These are phyloP conservation scores for Mimosa pudica DNA, from an alignment of 306 rosid species.

Conservation along the genomic window DNA sequence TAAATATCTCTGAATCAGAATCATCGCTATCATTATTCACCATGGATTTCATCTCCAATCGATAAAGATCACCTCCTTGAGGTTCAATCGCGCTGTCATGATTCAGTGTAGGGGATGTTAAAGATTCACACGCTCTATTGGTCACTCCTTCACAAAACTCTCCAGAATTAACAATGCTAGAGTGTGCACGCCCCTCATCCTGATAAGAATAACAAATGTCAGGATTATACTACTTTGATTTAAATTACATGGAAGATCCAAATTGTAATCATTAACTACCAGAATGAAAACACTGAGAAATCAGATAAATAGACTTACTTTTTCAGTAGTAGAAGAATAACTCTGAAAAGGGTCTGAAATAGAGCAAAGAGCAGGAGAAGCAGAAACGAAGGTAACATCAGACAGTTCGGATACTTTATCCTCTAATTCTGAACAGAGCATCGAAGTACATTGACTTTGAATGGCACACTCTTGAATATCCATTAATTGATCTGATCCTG, in stretches of 20 bases:
- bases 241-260: conserved; percentile 25
- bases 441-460: conserved; percentile 36
- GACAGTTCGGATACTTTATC: conserved; percentile 45
- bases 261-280: background rate
- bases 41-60: conserved; percentile 41
- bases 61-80: conserved; percentile 40
- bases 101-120: conserved; percentile 45
- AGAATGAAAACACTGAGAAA: conserved; percentile 14
- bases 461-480: conserved; percentile 47
- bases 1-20: conserved; percentile 81
- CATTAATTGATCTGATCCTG: conserved; percentile 43
- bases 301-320: conserved; percentile 53
- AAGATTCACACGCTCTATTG: conserved; percentile 46
- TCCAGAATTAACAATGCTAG: conserved; percentile 42
- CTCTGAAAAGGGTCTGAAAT: conserved; percentile 51
- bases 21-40: conserved; percentile 65
- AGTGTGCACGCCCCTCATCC: conserved; percentile 52
- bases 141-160: conserved; percentile 43
- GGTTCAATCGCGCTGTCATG: conserved; percentile 44
- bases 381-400: conserved; percentile 57
- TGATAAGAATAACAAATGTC: conserved; percentile 32
- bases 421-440: conserved; percentile 32
- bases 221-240: conserved; percentile 15
- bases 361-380: conserved; percentile 59
- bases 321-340: conserved; percentile 33